Evolutionary conservation across 2,329 filamentous ascomycete genomes (phyloP), one percentile per base, ranked within the genome.

Genomic region (Colletotrichum sp.): DNA sequence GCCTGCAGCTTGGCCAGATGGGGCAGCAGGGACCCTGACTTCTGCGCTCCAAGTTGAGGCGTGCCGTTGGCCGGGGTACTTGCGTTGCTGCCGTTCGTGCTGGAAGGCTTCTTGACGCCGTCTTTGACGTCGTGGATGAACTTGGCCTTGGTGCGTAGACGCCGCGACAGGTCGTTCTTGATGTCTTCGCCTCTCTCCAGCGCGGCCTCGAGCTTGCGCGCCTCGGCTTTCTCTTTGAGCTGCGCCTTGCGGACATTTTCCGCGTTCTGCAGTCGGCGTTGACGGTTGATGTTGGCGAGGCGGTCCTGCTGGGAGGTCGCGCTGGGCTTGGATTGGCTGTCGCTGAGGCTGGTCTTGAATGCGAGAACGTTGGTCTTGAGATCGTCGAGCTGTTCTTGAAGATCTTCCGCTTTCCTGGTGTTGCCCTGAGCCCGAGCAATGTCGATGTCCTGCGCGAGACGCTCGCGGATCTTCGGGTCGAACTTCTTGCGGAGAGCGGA

Each of bases 161-260:
- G 91, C 77, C 92, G 89, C 10, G 89, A 91, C 61, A 87, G 86
- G 79, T 93, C 92, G 64, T 91, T 90, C 71, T 88, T 85, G 38
- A 91, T 87, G 3, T 87, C 87, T 81, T 94, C 93, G 71, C 93
- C 93, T 52, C 92, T 89, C 76, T 91, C 91, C 61, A 92, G 84
- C 56, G 91, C 91, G 73, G 88, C 89, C 78, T 92, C 92, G 60
- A 88, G 89, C 83, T 90, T 90, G 78, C 91, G 91, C 79, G 88
- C 88, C 78, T 89, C 89, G 66, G 91, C 90, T 79, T 93, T 91
- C 85, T 99, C 97, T 79, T 94, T 93, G 71, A 98, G 89, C 82
- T 98, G 94, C 1, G 96, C 96, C 83, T 95, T 94, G 75, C 96
- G 95, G n/a, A 98, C 94, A 64, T 94, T 93, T 82, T 98, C 95